Base-by-base conservation (phyloP, 768 basidiomycete genomes). In the Russula sp. region DNA sequence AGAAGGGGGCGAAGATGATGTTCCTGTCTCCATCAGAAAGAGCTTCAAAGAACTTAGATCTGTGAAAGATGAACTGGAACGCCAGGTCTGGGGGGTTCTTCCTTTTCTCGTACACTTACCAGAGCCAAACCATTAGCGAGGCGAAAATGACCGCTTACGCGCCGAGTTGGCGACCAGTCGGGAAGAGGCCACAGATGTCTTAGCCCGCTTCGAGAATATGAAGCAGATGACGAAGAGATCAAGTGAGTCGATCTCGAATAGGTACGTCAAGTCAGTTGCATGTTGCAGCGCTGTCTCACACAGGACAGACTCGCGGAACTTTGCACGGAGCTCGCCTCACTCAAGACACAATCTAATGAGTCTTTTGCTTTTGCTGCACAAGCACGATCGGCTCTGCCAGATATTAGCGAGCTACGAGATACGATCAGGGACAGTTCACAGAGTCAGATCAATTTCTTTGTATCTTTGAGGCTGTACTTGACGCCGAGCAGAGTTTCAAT, bases 331-430 rank as follows among this genome's bases (percentile, higher is more conserved):
- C 53, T 68, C 35, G 20, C 37, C n/a, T 47, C 45, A 53, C 58
- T 68, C 9, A 66, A 63, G 45, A 35, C 65, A n/a, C 67, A 60
- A 57, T 67, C 67, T 18, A 54, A 59, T 14, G 65, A 67, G 31
- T 59, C 35, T 31, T 68, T 68, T 39, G 47, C 55, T 51, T 66
- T 67, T 37, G 67, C 67, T 16, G 37, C 42, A 14, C 45, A 68
- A 13, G 62, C 61, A 45, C 67, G 61, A 22, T 61, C 52, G 10
- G 53, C 55, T 18, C 47, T 68, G 5, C 59, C 62, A 53, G 67
- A 63, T n/a, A 57, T 66, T 13, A 50, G 22, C 14, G 59, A 57
- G 8, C 42, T 68, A 34, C 55, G 65, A 37, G n/a, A 22, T 44
- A 58, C 40, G 16, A 51, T 68, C 20, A 61, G 61, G 5, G 50